Evolutionary conservation across 2,329 filamentous ascomycete genomes (phyloP), one percentile per base, ranked within the genome.

Genomic region (Cordyceps militaris): DNA sequence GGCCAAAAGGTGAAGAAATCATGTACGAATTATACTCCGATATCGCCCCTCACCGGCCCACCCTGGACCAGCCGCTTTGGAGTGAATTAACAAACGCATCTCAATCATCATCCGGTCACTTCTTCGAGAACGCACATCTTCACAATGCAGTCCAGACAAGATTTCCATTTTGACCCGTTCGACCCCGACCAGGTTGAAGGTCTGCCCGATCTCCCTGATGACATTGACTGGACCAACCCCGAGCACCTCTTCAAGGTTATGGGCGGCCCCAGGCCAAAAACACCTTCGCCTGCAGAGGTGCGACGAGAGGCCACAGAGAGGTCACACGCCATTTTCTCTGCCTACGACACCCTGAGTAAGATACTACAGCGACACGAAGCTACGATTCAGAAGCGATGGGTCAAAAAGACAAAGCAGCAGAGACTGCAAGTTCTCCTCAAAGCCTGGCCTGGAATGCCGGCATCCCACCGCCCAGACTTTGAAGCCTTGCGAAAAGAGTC

Each of bases 361-460:
- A 78, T 81, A 5, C 56, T 84, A 2, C 66, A 74, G 42, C 73
- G 79, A 4, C 77, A 82, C 50, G 79, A 85, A 63, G 66, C 66
- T 1, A 75, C 72, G 0, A 75, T 85, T 11, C 74, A 75, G 55
- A 80, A 75, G 60, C 73, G 81, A 40, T 86, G 81, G 81, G 60
- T 63, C 3, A 83, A 83, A 63, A 83, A 82, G 67, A 75, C 71
- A 1, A 71, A 69, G 11, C 50, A 67, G 14, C 76, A 83, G 64
- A 70, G 76, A 16, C 68, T 71, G 10, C 69, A 73, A 3, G 68
- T 82, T 3, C 66, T 85, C 2, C 63, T 78, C 1, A 63, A 68
- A n/a, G 71, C 69, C 1, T 81, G 77, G 77, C 79, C 79, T 0
- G 66, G 69, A 21, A 83, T 85, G 73, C 63, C 79, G 0, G 47